phyloP scores from a whole-genome alignment of 257 asterid species.

The Perilla frutescens region DNA sequence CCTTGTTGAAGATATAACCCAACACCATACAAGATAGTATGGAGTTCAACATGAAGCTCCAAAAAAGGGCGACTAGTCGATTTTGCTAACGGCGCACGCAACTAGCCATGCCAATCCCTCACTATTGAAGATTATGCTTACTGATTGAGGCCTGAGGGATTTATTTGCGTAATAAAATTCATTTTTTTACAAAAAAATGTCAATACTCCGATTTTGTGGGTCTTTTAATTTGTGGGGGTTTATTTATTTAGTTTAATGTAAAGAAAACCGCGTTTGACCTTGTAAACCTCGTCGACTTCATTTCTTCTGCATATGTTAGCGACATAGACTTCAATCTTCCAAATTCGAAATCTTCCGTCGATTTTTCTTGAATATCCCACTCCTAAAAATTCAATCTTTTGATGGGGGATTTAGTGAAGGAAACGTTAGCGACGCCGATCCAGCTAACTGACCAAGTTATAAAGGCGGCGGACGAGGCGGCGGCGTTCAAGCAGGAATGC shows the following conservation, averaged over 20 bases:
- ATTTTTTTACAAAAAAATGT: neutral
- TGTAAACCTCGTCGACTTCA: conserved; percentile 35
- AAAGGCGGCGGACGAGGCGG: conserved; percentile 67
- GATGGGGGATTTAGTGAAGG: conserved; percentile 76
- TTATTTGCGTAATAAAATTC: too few relatives aligned
- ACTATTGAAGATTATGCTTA: too few relatives aligned
- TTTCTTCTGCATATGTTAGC: neutral
- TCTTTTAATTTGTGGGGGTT: neutral
- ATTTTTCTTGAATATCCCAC: neutral
- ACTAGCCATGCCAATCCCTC: too few relatives aligned
- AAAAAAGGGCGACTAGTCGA: too few relatives aligned
- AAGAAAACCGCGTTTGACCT: conserved; percentile 42
- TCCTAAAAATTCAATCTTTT: neutral
- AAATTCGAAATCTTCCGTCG: neutral
- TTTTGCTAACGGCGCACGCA: too few relatives aligned
- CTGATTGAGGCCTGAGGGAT: too few relatives aligned
- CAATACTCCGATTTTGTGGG: neutral
- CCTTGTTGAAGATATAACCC: too few relatives aligned
- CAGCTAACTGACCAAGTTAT: conserved; percentile 66
- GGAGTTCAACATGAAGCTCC: too few relatives aligned
- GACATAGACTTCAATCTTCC: conserved; percentile 10
- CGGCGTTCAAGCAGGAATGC: conserved; percentile 72
- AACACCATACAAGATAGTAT: too few relatives aligned
- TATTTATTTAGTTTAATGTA: neutral
- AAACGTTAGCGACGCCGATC: conserved; percentile 72